Percentiles rank a stretch among this genome's conserved stretches.
Conservation (phyloP, 768 basidiomycete genomes). For the Clathrus columnatus region DNA sequence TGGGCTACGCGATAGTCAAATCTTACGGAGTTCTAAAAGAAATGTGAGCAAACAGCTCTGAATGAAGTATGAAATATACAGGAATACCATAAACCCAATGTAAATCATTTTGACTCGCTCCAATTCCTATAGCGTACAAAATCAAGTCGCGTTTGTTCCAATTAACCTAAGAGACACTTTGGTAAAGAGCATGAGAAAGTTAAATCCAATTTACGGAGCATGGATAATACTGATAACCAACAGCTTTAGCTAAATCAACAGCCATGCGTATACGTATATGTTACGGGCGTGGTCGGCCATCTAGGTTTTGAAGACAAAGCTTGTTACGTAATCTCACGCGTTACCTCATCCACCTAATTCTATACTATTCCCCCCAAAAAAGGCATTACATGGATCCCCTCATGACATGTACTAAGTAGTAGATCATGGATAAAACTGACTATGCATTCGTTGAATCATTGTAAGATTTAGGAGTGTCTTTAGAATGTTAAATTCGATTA, state of each 20-base stretch:
- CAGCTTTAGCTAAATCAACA: slow-evolving; percentile 54
- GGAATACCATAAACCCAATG: slow-evolving; percentile 60
- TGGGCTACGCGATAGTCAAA: not conserved
- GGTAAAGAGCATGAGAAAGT: not conserved
- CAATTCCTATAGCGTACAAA: slow-evolving; percentile 71
- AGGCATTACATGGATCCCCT: too few relatives aligned
- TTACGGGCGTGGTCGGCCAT: too few relatives aligned
- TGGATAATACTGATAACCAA: slow-evolving; percentile 46
- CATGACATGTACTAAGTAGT: too few relatives aligned
- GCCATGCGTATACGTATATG: too few relatives aligned
- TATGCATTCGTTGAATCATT: too few relatives aligned
- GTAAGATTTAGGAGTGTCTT: too few relatives aligned
- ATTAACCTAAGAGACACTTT: slow-evolving; percentile 42
- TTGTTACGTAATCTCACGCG: too few relatives aligned
- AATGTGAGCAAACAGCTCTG: not conserved
- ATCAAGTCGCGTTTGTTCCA: slow-evolving; percentile 84
- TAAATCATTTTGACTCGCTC: slow-evolving; percentile 68
- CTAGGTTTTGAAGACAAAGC: too few relatives aligned
- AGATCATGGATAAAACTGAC: too few relatives aligned
- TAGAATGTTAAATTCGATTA: not conserved
- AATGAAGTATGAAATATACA: not conserved
- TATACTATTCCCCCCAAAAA: too few relatives aligned
- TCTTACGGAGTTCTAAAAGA: slow-evolving; percentile 22
- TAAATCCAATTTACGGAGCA: slow-evolving; percentile 38
- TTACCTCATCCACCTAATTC: too few relatives aligned